Base-by-base conservation (phyloP, 176 grass and related monocot species). In the Pontederia paniculata region DNA sequence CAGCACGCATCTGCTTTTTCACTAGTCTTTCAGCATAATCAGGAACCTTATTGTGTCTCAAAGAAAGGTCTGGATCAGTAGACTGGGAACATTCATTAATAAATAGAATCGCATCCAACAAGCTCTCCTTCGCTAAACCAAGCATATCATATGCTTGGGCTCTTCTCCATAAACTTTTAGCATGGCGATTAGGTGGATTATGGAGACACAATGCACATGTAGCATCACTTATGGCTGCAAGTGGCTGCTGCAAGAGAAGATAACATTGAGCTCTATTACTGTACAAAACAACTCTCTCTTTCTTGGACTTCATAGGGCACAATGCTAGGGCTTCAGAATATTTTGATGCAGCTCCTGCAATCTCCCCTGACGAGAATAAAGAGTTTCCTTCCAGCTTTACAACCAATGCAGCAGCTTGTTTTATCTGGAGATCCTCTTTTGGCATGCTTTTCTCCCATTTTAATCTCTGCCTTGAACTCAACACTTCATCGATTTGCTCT, bases 141-240 rank as follows among this genome's bases (percentile, higher is more conserved):
- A 98, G 83, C 87, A 98, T 98, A 81, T 98, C 94, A 74, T 91
- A 98, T 57, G 94, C 94, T 67, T 98, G 94, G 58, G 94, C 94
- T 66, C 94, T 88, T 74, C 94, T 91, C 94, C 94, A 98, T 49
- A 98, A 73, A 61, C 86, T 91, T 73, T 98, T 98, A 10, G 94
- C 94, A 23, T 98, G 94, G 14, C 87, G 83, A 76, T 89, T 84
- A 25, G 74, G 76, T 44, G 86, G 86, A 44, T 55, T 91, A 84
- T 98, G 87, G 70, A 98, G 83, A 66, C 80, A 98, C 72, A 98
- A 79, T 37, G 93, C 93, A 63, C 72, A 77, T 13, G 93, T 88
- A 60, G 93, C 74, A 73, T 91, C 87, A 62, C 87, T 98, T 71
- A 91, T 91, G 67, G 93, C 87, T 59, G 78, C 68, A 65, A 78